A percentile compares a stretch with the other conserved stretches of the same genome.
phyloP scores from a whole-genome alignment of 202 grass and related monocot species.

The Digitaria exilis region DNA sequence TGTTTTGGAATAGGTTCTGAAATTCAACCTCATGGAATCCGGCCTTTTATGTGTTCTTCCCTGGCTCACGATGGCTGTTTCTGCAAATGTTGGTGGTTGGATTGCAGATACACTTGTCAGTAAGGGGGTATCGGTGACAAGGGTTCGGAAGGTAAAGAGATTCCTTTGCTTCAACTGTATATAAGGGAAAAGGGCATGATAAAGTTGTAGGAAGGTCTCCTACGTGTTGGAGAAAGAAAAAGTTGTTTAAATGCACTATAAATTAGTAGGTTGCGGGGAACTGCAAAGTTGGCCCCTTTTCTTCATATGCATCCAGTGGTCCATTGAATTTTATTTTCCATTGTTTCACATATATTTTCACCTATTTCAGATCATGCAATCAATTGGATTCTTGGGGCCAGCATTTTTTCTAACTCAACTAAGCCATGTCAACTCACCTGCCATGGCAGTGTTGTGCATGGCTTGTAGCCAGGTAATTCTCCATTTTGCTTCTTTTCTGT shows the following conservation, averaged over 20 bases:
- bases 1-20: slow-evolving; percentile 71
- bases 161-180: neutral
- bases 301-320: slow-evolving; percentile 14
- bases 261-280: neutral
- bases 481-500: slow-evolving; percentile 26
- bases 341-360: slow-evolving; percentile 6
- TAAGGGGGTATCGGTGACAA: slow-evolving; percentile 90
- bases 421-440: slow-evolving; percentile 83
- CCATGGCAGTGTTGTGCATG: slow-evolving; percentile 93
- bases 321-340: slow-evolving; percentile 9
- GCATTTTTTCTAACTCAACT: slow-evolving; percentile 98
- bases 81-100: slow-evolving; percentile 97
- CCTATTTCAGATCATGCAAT: slow-evolving; percentile 91
- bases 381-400: slow-evolving; percentile 95
- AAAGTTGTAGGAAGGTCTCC: neutral
- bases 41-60: slow-evolving; percentile 91
- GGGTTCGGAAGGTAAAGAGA: slow-evolving; percentile 78
- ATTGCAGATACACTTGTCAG: slow-evolving; percentile 97
- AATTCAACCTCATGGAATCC: slow-evolving; percentile 97
- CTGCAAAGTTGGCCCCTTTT: neutral
- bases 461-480: slow-evolving; percentile 87
- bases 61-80: slow-evolving; percentile 96
- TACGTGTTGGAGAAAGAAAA: neutral
- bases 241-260: neutral
- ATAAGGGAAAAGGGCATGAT: neutral